Conservation (phyloP, 352 stramenopile genomes). For the Phytophthora meadii region DNA sequence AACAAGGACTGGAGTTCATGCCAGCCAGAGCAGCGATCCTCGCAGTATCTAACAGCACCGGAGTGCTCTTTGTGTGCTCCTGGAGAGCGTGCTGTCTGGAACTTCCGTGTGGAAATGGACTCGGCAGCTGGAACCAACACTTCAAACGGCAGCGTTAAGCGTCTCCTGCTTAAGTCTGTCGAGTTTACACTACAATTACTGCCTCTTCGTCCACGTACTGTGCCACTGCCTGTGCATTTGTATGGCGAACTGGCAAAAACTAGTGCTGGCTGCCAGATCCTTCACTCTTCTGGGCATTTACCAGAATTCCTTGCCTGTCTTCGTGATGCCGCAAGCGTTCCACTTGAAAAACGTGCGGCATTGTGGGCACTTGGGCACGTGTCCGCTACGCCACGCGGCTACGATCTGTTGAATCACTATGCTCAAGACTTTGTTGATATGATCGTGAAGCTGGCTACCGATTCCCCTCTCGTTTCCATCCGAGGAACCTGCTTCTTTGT, state of each 20-base stretch:
- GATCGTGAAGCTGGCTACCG: conserved; percentile 87
- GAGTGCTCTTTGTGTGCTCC: conserved; percentile 83
- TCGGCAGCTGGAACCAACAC: conserved; percentile 49
- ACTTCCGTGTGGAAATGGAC: conserved; percentile 91
- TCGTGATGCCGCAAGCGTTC: conserved; percentile 81
- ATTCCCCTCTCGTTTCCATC: conserved; percentile 85
- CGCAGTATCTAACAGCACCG: conserved; percentile 68
- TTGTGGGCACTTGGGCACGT: conserved; percentile 88
- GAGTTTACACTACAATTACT: conserved; percentile 90
- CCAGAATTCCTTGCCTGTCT: conserved; percentile 86
- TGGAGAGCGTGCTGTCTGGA: conserved; percentile 88
- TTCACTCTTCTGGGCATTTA: conserved; percentile 82
- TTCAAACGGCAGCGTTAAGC: conserved; percentile 64
- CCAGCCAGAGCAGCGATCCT: conserved; percentile 79
- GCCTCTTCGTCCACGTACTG: conserved; percentile 75
- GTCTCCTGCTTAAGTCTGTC: conserved; percentile 87
- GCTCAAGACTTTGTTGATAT: conserved; percentile 85
- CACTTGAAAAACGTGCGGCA: conserved; percentile 85
- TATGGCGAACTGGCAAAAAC: conserved; percentile 91
- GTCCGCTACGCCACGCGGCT: conserved; percentile 76
- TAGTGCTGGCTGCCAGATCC: conserved; percentile 78
- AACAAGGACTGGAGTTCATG: conserved; percentile 92
- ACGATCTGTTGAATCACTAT: conserved; percentile 84
- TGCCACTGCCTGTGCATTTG: conserved; percentile 82
- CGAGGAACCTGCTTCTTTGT: conserved; percentile 90